Base-by-base conservation (phyloP, 2,329 filamentous ascomycete genomes). In the Sporothrix mexicana region DNA sequence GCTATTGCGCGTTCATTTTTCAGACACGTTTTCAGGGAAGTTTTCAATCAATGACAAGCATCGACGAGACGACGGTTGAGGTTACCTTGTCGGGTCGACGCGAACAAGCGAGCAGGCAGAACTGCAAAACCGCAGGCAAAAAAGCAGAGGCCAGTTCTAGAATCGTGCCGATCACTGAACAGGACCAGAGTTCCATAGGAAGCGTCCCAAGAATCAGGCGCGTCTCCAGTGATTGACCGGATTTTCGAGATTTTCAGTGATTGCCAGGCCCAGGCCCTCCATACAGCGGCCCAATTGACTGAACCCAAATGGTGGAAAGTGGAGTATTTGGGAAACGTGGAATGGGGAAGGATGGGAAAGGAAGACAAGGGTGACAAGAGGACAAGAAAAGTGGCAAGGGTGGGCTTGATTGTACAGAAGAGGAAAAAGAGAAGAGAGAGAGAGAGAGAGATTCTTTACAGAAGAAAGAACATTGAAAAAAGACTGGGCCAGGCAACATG, bases 291-390 rank as follows among this genome's bases (percentile, higher is more conserved):
- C 30, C 13, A 47, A 36, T 36, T 5, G 30, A 36, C 30, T 36
- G 30, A 36, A 36, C 30, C 30, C 30, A 36, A 36, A 36, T 36
- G 30, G 30, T 36, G 30, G 20, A 49, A 30, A 66, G 62, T 66
- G 62, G 62, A 36, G 43, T 49, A 67, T 53, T 36, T 64, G 23
- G 43, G 23, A 49, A 49, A 67, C 62, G 62, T 67, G 62, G 62
- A 49, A 49, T 30, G 43, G 43, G 43, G 43, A 67, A 67, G 62
- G 59, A 61, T 61, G n/a, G 51, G 57, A 61, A 36, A 61, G 57
- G 57, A 61, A 41, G 30, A 23, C 49, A 51, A 51, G 49, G 45
- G 15, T 47, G 45, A 47, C 45, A 47, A 64, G 30, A 36, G 61
- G 55, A 30, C 25, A 17, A 3, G 20, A 57, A 57, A n/a, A 25